Base-by-base conservation (phyloP, 495 filamentous ascomycete genomes). In the Xylaria castorea region DNA sequence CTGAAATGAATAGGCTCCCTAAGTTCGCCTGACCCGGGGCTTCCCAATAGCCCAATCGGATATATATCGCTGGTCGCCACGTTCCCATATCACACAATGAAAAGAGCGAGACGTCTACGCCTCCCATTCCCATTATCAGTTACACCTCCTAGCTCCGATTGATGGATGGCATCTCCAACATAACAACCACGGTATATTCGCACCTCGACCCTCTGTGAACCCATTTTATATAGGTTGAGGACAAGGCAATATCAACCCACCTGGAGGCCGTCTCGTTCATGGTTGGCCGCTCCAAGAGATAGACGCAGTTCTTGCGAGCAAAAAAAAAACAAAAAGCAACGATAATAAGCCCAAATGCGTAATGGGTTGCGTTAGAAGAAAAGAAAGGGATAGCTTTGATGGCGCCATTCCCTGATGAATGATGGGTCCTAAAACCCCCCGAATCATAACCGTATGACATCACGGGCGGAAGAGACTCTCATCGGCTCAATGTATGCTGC, bases 81-180 rank as follows among this genome's bases (percentile, higher is more conserved):
- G 20, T 61, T 72, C 51, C 40, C 63, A 25, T 44, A 61, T 50
- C 70, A 67, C 70, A 67, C 38, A 72, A 46, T 66, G 53, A 72
- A 61, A 61, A 60, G 51, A 67, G 40, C 51, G 63, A 50, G 50
- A 55, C 63, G n/a, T 40, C 27, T 27, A 61, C 46, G 27, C 53
- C 51, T 60, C 70, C 50, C 63, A 36, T 60, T 60, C 70, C 25
- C 63, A 60, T 66, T 60, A 66, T 57, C 32, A 64, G 53, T 67
- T 50, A 67, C 40, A 72, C 62, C 63, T 53, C 63, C 40, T 20
- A 32, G 62, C 70, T 58, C 42, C 70, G 40, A 51, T 67, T 67
- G 30, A 20, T 30, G 51, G 36, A 61, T 61, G 44, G 63, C 36
- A 57, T 57, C 63, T 72, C 50, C 63, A 67, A 53, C 51, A 40